Percentiles rank a stretch among this genome's conserved stretches.
Evolutionary conservation across 2,329 filamentous ascomycete genomes (phyloP).

Genomic region (Coniochaeta hoffmannii): DNA sequence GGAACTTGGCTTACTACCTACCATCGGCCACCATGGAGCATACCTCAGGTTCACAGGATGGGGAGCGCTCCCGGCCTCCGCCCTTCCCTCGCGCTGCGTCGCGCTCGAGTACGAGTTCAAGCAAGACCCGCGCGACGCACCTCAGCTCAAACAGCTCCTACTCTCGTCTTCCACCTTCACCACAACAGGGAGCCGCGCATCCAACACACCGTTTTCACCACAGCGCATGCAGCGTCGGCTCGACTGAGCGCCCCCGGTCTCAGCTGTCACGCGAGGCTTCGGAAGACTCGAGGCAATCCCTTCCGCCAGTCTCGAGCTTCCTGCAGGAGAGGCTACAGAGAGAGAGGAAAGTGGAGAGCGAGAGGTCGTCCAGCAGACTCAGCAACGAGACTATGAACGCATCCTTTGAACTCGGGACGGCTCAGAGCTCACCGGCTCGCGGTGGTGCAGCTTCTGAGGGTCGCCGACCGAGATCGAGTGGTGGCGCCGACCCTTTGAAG

Average conservation of each 20-base stretch:
- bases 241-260: constrained; percentile 27
- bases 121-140: constrained; percentile 31
- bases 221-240: constrained; percentile 25
- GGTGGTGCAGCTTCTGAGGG: constrained; percentile 23
- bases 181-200: constrained; percentile 26
- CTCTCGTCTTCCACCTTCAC: constrained; percentile 29
- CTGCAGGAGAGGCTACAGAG: constrained; percentile 48
- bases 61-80: constrained; percentile 11
- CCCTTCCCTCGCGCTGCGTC: constrained; percentile 34
- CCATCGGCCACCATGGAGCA: constrained; percentile 13
- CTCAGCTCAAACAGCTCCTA: constrained; percentile 34
- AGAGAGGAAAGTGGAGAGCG: constrained; percentile 41
- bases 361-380: constrained; percentile 30
- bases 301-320: constrained; percentile 37
- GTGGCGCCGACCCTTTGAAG: constrained; percentile 30
- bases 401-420: constrained; percentile 29
- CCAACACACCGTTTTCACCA: constrained; percentile 33
- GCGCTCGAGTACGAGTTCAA: constrained; percentile 36
- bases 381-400: constrained; percentile 29
- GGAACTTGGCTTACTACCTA: constrained; percentile 7
- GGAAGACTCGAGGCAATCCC: constrained; percentile 31
- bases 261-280: constrained; percentile 34
- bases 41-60: constrained; percentile 4
- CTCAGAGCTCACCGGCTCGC: constrained; percentile 31
- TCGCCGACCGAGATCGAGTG: constrained; percentile 35